Evolutionary conservation across 2,329 filamentous ascomycete species (phyloP).

Genomic region (Neopestalotiopsis sp.): DNA sequence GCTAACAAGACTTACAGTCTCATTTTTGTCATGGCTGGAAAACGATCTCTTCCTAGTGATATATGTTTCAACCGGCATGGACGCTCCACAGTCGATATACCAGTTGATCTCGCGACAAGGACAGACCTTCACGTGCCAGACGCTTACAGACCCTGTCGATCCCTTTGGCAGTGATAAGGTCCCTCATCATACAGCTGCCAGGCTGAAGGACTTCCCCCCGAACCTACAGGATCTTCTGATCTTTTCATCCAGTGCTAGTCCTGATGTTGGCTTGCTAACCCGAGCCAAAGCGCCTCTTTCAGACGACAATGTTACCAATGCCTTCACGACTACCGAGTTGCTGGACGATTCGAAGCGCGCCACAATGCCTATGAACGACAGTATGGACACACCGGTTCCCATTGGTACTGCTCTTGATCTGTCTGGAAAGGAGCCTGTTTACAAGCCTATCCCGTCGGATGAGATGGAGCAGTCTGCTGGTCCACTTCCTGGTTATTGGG

Average conservation of each 20-base stretch:
- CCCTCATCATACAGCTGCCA: slow-evolving; percentile 78
- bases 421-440: slow-evolving; percentile 79
- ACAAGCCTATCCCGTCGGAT: slow-evolving; percentile 76
- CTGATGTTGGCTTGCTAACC: slow-evolving; percentile 80
- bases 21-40: slow-evolving; percentile 85
- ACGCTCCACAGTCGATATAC: slow-evolving; percentile 70
- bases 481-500: slow-evolving; percentile 82
- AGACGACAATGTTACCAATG: slow-evolving; percentile 63
- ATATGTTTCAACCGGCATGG: slow-evolving; percentile 69
- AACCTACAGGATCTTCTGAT: slow-evolving; percentile 82
- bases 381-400: slow-evolving; percentile 72
- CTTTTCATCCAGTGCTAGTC: slow-evolving; percentile 78
- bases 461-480: slow-evolving; percentile 79
- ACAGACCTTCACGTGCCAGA: slow-evolving; percentile 72
- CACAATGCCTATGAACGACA: slow-evolving; percentile 72
- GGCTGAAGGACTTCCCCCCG: slow-evolving; percentile 81
- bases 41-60: slow-evolving; percentile 84
- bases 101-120: slow-evolving; percentile 77
- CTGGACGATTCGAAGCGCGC: slow-evolving; percentile 77
- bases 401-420: slow-evolving; percentile 84
- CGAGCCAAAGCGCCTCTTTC: slow-evolving; percentile 73
- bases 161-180: slow-evolving; percentile 70
- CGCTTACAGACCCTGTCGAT: slow-evolving; percentile 74
- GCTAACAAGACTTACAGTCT: slow-evolving; percentile 60
- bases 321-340: slow-evolving; percentile 76